These are phyloP conservation scores for Areca catechu DNA, from an alignment of 176 grass and related monocot species.

Conservation along the genomic window DNA sequence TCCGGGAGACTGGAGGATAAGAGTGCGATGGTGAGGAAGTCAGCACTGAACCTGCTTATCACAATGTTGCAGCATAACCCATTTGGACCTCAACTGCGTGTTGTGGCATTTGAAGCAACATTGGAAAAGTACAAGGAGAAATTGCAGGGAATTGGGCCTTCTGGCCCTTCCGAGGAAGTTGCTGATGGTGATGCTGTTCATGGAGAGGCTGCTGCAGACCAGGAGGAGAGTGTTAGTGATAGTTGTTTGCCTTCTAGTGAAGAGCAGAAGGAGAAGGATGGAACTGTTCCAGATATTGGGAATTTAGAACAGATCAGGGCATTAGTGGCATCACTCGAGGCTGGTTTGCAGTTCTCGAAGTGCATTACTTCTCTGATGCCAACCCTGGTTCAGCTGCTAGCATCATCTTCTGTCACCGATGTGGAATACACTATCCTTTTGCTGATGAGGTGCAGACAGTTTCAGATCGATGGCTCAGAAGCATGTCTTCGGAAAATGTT, in stretches of 20 bases:
- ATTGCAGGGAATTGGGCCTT: constrained; percentile 53
- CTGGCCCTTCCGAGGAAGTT: constrained; percentile 26
- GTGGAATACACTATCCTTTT: constrained; percentile 90
- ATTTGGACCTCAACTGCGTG: constrained; percentile 80
- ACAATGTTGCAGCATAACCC: constrained; percentile 94
- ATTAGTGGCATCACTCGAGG: constrained; percentile 91
- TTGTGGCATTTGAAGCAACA: constrained; percentile 68
- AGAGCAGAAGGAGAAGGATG: constrained; percentile 45
- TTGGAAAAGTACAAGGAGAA: constrained; percentile 84
- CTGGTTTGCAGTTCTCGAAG: constrained; percentile 73
- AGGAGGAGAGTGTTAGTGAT: constrained; percentile 74
- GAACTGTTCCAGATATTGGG: constrained; percentile 51
- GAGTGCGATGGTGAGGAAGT: constrained; percentile 95
- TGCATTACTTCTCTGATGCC: constrained; percentile 80
- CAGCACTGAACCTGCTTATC: constrained; percentile 72
- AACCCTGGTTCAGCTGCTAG: constrained; percentile 71
- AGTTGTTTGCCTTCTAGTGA: constrained; percentile 70
- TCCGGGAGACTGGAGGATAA: constrained; percentile 90
- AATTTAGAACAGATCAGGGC: constrained; percentile 91
- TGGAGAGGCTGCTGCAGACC: constrained; percentile 33
- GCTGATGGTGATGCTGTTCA: constrained; percentile 13
- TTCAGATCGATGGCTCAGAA: constrained; percentile 97
- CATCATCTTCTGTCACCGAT: constrained; percentile 88
- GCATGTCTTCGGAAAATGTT: constrained; percentile 78
- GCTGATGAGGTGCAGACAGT: constrained; percentile 93